phyloP scores from a whole-genome alignment of 2,329 filamentous ascomycete genomes.

The Trichoderma brevicompactum region DNA sequence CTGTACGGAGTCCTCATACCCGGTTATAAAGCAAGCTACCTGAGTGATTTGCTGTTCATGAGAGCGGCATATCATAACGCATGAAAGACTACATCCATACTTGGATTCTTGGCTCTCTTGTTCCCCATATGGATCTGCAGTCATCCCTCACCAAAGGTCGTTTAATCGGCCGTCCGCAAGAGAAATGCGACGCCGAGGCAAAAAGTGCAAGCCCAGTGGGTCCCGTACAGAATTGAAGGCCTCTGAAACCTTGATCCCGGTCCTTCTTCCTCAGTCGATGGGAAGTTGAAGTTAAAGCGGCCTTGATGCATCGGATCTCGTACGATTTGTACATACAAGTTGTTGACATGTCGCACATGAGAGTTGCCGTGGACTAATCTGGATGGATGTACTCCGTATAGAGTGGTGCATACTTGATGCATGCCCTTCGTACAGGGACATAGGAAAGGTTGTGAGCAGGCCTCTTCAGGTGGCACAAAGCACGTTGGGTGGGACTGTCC shows the following conservation, averaged over 20 bases:
- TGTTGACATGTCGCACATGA: constrained; percentile 14
- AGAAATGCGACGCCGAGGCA: background rate
- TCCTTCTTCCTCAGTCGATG: background rate
- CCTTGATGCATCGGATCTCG: background rate
- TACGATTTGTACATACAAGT: constrained; percentile 14
- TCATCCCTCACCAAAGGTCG: too few species aligned
- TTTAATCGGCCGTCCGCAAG: background rate
- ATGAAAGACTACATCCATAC: background rate
- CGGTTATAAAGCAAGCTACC: background rate
- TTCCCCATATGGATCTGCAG: background rate
- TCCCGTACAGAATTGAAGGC: background rate
- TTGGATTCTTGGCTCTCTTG: background rate
- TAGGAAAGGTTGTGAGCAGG: background rate
- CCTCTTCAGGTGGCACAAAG: background rate
- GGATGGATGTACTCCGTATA: background rate
- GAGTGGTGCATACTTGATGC: background rate
- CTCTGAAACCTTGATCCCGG: background rate
- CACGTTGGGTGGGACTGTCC: constrained; percentile 6
- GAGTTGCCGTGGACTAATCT: constrained; percentile 2
- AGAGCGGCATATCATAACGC: background rate
- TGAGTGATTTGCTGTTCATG: background rate
- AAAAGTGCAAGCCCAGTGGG: background rate
- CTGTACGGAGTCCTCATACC: background rate
- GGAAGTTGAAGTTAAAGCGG: background rate
- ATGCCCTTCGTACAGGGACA: background rate